Base-by-base conservation (phyloP, 1,284 basidiomycete genomes). In the Grifola frondosa region DNA sequence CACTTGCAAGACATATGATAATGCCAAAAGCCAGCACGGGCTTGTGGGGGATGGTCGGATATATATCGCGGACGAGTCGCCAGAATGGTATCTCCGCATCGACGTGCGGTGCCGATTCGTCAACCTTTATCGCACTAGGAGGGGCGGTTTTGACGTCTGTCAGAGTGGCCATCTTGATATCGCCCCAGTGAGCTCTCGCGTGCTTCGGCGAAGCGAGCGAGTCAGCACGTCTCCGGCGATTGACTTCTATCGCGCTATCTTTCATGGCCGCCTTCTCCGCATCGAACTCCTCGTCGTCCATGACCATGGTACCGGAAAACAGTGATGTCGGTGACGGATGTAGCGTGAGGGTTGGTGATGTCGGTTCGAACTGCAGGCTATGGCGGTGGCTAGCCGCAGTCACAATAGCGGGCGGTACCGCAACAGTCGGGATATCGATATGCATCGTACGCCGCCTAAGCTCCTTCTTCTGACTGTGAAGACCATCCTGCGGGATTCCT, bases 1-100 rank as follows among this genome's bases (percentile, higher is more conserved):
- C 95, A 48, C 83, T 86, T 24, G 78, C 63, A 24, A 93, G 52
- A 42, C 82, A 83, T 24, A 79, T 61, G 44, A 81, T 1, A 13
- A 95, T 66, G 5, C 92, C 94, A 35, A 88, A 29, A 49, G 81
- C 49, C 42, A 97, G 62, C 17, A 89, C 46, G 2, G 72, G 70
- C 59, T 96, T 97, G 60, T 76, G 66, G 0, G 93, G 91, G 13
- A 97, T 69, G 0, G 81, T 83, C 0, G 85, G 85, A 61, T 83
- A 87, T 51, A 88, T 75, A 5, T 70, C 70, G 30, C 72, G 71
- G 21, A 91, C 54, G 25, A 88, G 73, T 2, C 62, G 53, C 59
- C 71, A 67, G 53, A 80, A 70, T 23, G 71, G 67, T 10, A 54
- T 52, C 21, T 49, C 48, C 28, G 46, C 33, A 22, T 49, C 44